Evolutionary conservation across 768 basidiomycete genomes (phyloP).

Genomic region (Suillus variegatus): DNA sequence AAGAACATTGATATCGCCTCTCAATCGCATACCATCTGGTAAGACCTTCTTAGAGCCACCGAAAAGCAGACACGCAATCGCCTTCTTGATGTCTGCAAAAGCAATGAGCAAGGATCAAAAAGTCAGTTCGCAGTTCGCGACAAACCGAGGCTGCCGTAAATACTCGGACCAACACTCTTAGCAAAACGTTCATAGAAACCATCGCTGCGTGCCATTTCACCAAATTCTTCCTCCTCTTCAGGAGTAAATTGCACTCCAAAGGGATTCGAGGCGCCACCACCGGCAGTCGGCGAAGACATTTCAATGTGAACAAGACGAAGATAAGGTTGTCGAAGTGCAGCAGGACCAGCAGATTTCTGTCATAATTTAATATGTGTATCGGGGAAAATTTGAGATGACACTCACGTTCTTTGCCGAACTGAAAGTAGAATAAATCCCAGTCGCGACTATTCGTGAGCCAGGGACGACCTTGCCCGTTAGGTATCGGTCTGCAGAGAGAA

Average conservation of each 20-base stretch:
- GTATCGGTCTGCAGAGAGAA: conserved; percentile 88
- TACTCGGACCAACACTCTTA: conserved; percentile 93
- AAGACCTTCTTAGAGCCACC: conserved; percentile 97
- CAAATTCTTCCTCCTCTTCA: conserved; percentile 97
- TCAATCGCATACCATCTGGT: conserved; percentile 94
- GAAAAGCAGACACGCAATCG: conserved; percentile 93
- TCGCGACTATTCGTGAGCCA: conserved; percentile 92
- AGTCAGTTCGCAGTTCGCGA: neutral
- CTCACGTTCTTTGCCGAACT: conserved; percentile 83
- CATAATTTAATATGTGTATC: neutral
- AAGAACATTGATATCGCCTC: conserved; percentile 98
- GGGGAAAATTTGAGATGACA: conserved; percentile 10
- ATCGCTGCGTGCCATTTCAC: conserved; percentile 84
- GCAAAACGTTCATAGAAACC: conserved; percentile 93
- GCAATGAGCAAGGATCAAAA: conserved; percentile 12
- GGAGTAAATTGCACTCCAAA: conserved; percentile 89
- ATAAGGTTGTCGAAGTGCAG: conserved; percentile 92
- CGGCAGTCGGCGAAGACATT: conserved; percentile 75
- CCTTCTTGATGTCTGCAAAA: conserved; percentile 92
- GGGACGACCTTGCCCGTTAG: conserved; percentile 93
- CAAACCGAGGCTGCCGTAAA: conserved; percentile 89
- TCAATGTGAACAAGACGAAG: conserved; percentile 93
- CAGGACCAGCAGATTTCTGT: conserved; percentile 79
- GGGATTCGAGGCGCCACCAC: conserved; percentile 74
- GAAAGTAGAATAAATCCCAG: conserved; percentile 97